Conservation (phyloP, 2,329 filamentous ascomycete genomes). For the Fusarium neocosmosporiellum region DNA sequence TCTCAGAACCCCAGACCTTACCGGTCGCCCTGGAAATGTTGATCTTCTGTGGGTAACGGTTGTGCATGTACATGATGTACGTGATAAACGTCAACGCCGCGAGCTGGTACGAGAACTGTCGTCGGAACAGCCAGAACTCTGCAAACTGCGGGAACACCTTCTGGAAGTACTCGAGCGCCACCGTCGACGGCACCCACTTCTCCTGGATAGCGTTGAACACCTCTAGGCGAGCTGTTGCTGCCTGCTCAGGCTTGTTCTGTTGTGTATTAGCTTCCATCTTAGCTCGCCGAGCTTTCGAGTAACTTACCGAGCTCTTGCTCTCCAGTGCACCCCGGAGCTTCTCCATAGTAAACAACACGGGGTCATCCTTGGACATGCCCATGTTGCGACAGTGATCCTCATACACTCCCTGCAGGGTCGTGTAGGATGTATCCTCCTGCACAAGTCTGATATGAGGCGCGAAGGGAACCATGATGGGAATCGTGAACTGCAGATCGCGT, state of each 20-base stretch:
- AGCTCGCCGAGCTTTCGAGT: neutral
- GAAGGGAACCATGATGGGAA: slow-evolving; percentile 94
- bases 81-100: slow-evolving; percentile 98
- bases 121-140: slow-evolving; percentile 98
- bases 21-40: slow-evolving; percentile 88
- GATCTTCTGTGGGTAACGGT: slow-evolving; percentile 95
- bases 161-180: slow-evolving; percentile 91
- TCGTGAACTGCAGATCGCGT: slow-evolving; percentile 93
- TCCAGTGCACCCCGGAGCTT: slow-evolving; percentile 84
- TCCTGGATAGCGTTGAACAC: slow-evolving; percentile 96
- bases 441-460: slow-evolving; percentile 95
- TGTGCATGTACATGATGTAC: slow-evolving; percentile 97
- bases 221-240: slow-evolving; percentile 81
- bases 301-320: slow-evolving; percentile 69
- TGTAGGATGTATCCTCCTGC: slow-evolving; percentile 93
- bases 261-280: slow-evolving; percentile 15
- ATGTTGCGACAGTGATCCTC: slow-evolving; percentile 94
- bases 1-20: slow-evolving; percentile 95
- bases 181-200: slow-evolving; percentile 86
- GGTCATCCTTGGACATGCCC: slow-evolving; percentile 92
- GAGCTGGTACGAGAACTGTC: slow-evolving; percentile 96
- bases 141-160: slow-evolving; percentile 86
- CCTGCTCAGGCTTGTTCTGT: slow-evolving; percentile 76
- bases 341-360: slow-evolving; percentile 94
- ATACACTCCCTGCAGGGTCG: slow-evolving; percentile 93